These are phyloP conservation scores for Allantophomopsis lycopodina DNA, from an alignment of 2,329 filamentous ascomycete species.

Conservation along the genomic window DNA sequence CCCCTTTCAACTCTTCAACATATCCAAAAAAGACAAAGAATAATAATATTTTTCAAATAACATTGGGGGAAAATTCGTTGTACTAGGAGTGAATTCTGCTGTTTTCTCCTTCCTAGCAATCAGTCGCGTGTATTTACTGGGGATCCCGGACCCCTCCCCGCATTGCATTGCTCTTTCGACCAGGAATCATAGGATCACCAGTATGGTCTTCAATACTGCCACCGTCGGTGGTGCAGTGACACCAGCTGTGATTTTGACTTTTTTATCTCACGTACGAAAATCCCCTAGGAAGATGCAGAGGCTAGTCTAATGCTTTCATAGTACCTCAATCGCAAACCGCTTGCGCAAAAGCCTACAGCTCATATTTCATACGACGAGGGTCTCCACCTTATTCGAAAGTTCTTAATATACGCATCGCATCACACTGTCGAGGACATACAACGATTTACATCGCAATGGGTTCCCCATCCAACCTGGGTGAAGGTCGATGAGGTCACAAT, in stretches of 20 bases:
- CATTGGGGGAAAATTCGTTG: too few species aligned
- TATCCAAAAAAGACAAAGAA: too few species aligned
- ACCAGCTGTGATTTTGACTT: conserved; percentile 75
- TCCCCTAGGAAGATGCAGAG: neutral
- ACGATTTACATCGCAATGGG: conserved; percentile 81
- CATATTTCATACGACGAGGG: conserved; percentile 93
- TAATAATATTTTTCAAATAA: too few species aligned
- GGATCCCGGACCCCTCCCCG: neutral
- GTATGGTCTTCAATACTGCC: conserved; percentile 54
- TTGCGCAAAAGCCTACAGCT: conserved; percentile 69
- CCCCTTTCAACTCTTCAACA: too few species aligned
- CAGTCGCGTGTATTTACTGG: neutral
- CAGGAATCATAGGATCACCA: neutral
- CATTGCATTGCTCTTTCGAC: neutral
- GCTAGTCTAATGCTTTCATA: conserved; percentile 19
- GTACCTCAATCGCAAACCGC: conserved; percentile 70
- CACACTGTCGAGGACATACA: conserved; percentile 91
- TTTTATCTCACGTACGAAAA: conserved; percentile 65
- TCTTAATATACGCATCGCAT: conserved; percentile 72
- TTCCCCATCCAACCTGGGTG: conserved; percentile 81
- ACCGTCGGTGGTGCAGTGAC: conserved; percentile 74
- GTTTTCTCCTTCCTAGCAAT: too few species aligned
- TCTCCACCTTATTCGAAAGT: conserved; percentile 72
- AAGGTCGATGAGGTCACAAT: conserved; percentile 59
- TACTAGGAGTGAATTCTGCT: too few species aligned